A percentile compares a stretch with the other conserved stretches of the same genome.
phyloP scores from a whole-genome alignment of 306 rosid species.

The Malus sylvestris region DNA sequence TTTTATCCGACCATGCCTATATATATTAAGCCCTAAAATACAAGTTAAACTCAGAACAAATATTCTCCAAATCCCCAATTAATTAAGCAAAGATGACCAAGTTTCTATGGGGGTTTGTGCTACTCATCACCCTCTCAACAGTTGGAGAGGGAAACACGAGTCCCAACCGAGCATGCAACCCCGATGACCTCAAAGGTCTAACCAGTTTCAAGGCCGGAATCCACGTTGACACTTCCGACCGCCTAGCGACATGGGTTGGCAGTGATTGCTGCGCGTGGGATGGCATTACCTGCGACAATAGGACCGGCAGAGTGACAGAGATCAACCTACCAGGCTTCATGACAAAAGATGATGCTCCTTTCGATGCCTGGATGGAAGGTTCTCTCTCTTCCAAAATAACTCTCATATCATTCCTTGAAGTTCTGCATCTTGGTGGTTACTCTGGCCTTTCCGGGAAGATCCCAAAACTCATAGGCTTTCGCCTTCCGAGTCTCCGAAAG shows the following conservation, averaged over 20 bases:
- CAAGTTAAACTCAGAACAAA: background rate
- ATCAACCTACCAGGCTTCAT: conserved; percentile 50
- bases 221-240: conserved; percentile 47
- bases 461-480: conserved; percentile 40
- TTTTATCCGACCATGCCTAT: too few relatives aligned
- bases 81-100: conserved; percentile 1
- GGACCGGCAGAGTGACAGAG: conserved; percentile 47
- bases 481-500: conserved; percentile 40
- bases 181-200: conserved; percentile 49
- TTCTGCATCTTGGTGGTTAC: conserved; percentile 55
- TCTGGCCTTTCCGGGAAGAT: conserved; percentile 47
- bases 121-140: conserved; percentile 19
- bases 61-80: too few relatives aligned
- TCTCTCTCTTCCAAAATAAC: conserved; percentile 43
- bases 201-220: conserved; percentile 51
- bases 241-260: conserved; percentile 47
- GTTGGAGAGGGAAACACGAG: conserved; percentile 8
- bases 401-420: conserved; percentile 46
- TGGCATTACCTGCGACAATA: conserved; percentile 50
- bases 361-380: conserved; percentile 54
- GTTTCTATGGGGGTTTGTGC: conserved; percentile 12
- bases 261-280: conserved; percentile 53
- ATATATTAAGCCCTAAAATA: too few relatives aligned
- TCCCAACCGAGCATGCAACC: conserved; percentile 28
- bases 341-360: conserved; percentile 27